A percentile compares a stretch with the other conserved stretches of the same genome.
Evolutionary conservation across 768 basidiomycete species (phyloP).

Genomic region (Trametes cubensis): DNA sequence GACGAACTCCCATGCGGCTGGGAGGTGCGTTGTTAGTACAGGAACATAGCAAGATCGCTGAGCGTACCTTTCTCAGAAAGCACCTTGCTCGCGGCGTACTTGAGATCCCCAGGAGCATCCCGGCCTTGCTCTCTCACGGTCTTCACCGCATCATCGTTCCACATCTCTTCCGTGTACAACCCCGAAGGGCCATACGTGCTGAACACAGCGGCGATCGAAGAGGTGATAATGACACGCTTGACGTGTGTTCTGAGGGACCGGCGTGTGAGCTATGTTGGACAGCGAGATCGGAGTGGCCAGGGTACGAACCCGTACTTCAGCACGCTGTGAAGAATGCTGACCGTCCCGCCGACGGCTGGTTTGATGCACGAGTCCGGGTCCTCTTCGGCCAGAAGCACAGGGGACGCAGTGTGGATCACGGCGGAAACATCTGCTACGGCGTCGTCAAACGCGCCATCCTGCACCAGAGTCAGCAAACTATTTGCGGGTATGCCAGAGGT

Average conservation of each 20-base stretch:
- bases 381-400: slow-evolving; percentile 48
- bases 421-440: slow-evolving; percentile 62
- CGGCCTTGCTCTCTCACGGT: slow-evolving; percentile 53
- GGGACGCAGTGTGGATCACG: slow-evolving; percentile 69
- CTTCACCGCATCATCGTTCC: slow-evolving; percentile 55
- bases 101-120: slow-evolving; percentile 40
- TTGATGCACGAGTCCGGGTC: slow-evolving; percentile 56
- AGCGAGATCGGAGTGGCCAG: slow-evolving; percentile 5
- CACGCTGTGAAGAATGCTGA: slow-evolving; percentile 60
- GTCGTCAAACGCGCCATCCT: background rate
- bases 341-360: slow-evolving; percentile 75
- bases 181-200: slow-evolving; percentile 24
- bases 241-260: slow-evolving; percentile 44
- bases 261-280: too few species aligned
- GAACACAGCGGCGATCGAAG: slow-evolving; percentile 52
- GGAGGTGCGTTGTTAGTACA: background rate
- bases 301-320: slow-evolving; percentile 49
- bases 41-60: background rate
- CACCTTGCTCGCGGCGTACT: slow-evolving; percentile 60
- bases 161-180: slow-evolving; percentile 54
- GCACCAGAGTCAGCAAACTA: too few species aligned
- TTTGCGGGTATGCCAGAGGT: too few species aligned
- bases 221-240: slow-evolving; percentile 65
- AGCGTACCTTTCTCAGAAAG: slow-evolving; percentile 50
- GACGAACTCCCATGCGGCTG: slow-evolving; percentile 52